A percentile compares a stretch with the other conserved stretches of the same genome.
phyloP scores from a whole-genome alignment of 148 eudicot genomes.

The Chenopodium suecicum region DNA sequence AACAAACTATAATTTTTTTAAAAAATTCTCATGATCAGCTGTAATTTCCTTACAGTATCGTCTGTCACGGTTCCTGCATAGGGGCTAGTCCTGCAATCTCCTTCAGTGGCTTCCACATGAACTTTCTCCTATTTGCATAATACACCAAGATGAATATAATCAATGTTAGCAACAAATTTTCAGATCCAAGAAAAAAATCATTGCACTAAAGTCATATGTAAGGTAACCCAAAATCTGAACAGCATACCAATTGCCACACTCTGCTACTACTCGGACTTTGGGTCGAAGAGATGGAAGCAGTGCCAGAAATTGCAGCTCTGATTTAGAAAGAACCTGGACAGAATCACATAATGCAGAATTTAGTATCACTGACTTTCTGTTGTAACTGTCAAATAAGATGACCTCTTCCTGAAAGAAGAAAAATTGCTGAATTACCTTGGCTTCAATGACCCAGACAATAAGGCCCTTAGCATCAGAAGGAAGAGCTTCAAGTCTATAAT shows the following conservation, averaged over 20 bases:
- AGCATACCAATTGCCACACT: slow-evolving; percentile 89
- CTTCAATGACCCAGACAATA: slow-evolving; percentile 78
- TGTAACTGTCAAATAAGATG: background rate
- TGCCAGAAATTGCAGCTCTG: slow-evolving; percentile 87
- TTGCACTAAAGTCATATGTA: background rate
- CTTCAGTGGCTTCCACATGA: slow-evolving; percentile 87
- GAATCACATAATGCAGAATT: background rate
- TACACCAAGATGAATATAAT: slow-evolving; percentile 13
- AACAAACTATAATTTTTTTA: background rate
- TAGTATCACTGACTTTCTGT: background rate
- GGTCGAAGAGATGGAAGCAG: slow-evolving; percentile 89
- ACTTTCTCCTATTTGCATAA: slow-evolving; percentile 64
- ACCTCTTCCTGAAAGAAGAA: background rate
- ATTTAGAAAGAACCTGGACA: slow-evolving; percentile 69
- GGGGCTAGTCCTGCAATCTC: slow-evolving; percentile 66
- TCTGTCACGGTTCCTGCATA: slow-evolving; percentile 32
- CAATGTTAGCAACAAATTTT: background rate
- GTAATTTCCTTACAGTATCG: background rate
- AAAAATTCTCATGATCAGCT: background rate
- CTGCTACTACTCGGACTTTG: slow-evolving; percentile 86
- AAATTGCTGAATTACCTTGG: slow-evolving; percentile 47
- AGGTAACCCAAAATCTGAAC: background rate
- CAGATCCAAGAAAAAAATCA: background rate
- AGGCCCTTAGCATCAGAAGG: slow-evolving; percentile 82
- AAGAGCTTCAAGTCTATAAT: slow-evolving; percentile 81